Percentiles rank a stretch among this genome's conserved stretches.
Conservation (phyloP, 202 grass and related monocot genomes). For the Panicum hallii region DNA sequence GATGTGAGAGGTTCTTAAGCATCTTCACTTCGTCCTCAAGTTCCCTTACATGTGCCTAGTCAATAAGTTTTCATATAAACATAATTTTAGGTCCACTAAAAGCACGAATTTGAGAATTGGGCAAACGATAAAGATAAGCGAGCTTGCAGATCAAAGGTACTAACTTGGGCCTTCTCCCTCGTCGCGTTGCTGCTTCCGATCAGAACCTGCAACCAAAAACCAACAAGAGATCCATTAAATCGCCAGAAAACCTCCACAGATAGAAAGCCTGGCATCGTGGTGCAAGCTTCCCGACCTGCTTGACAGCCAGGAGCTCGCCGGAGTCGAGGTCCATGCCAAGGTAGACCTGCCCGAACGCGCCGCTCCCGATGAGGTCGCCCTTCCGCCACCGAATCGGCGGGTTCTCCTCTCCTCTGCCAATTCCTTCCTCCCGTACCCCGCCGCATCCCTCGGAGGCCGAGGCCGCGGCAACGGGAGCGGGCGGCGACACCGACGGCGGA, state of each 20-base stretch:
- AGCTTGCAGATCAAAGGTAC: constrained; percentile 15
- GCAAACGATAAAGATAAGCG: neutral
- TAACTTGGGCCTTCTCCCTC: constrained; percentile 83
- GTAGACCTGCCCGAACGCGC: constrained; percentile 87
- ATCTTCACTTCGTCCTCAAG: constrained; percentile 94
- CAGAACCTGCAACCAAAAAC: constrained; percentile 64
- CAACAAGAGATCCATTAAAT: neutral
- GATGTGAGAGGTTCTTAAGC: constrained; percentile 88
- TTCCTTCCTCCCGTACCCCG: neutral
- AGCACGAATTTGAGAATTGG: neutral
- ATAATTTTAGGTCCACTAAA: neutral
- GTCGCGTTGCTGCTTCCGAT: constrained; percentile 72
- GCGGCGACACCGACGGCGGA: neutral
- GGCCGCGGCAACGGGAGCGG: neutral
- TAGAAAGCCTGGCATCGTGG: neutral
- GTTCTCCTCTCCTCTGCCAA: constrained; percentile 36
- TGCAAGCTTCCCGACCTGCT: constrained; percentile 65
- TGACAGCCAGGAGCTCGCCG: constrained; percentile 89
- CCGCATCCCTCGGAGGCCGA: neutral
- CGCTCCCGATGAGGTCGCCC: constrained; percentile 81
- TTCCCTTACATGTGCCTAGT: constrained; percentile 77
- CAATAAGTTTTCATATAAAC: constrained; percentile 4
- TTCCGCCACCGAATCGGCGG: constrained; percentile 84
- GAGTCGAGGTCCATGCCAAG: constrained; percentile 95
- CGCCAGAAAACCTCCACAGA: too few species aligned